Conservation (phyloP, 345 rosid species). For the Erysimum cheiranthoides region DNA sequence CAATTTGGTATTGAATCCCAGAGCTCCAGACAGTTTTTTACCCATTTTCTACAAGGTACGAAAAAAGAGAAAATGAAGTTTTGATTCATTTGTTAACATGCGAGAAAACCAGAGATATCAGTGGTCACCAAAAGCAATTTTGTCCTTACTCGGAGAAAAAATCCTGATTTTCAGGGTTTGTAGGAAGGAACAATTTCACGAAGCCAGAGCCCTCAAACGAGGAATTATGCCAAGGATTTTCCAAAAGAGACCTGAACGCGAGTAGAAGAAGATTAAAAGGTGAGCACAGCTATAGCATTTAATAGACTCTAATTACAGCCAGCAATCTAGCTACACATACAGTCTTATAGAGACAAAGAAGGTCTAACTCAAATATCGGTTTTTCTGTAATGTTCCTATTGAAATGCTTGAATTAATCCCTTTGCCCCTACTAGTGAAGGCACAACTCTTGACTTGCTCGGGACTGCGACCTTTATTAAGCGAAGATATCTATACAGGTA, state of each 20-base stretch:
- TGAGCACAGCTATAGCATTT: conserved; percentile 13
- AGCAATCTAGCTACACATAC: conserved; percentile 21
- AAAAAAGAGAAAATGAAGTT: conserved; percentile 14
- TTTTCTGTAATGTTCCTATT: conserved; percentile 9
- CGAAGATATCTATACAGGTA: conserved; percentile 14
- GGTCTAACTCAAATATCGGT: not conserved
- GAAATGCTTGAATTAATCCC: conserved; percentile 10
- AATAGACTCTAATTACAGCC: conserved; percentile 30
- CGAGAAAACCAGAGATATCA: conserved; percentile 29
- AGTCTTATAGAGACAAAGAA: conserved; percentile 14
- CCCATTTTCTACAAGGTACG: conserved; percentile 74
- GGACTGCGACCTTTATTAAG: conserved; percentile 4
- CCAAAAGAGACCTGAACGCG: conserved; percentile 75
- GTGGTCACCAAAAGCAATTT: conserved; percentile 8
- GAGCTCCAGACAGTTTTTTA: conserved; percentile 64
- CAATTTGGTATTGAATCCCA: conserved; percentile 98
- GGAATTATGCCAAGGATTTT: conserved; percentile 98
- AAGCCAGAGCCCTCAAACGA: conserved; percentile 98
- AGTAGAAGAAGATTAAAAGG: conserved; percentile 31
- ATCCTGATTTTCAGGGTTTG: conserved; percentile 80
- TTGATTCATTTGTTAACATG: conserved; percentile 24
- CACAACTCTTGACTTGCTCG: conserved; percentile 7
- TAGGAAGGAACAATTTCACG: conserved; percentile 91
- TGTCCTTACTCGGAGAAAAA: conserved; percentile 84
- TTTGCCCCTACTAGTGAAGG: conserved; percentile 3